These are phyloP conservation scores for Suillus subalutaceus DNA, from an alignment of 768 basidiomycete genomes.

Conservation along the genomic window DNA sequence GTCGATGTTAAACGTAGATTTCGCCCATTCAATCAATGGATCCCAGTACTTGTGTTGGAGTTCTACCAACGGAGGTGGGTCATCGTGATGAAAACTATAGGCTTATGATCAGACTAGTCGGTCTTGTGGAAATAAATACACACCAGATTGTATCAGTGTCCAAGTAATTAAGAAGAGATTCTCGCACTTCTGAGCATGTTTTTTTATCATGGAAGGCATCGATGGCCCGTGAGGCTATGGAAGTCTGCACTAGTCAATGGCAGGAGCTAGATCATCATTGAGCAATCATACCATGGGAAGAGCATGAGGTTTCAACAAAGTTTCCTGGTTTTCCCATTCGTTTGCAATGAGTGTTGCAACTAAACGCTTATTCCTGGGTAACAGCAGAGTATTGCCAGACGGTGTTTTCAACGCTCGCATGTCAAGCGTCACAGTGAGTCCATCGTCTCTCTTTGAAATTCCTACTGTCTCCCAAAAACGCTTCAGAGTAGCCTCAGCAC, in stretches of 20 bases:
- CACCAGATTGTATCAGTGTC: conserved; percentile 96
- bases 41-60: conserved; percentile 88
- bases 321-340: conserved; percentile 96
- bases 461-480: conserved; percentile 96
- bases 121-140: conserved; percentile 17
- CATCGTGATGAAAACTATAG: conserved; percentile 78
- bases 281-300: conserved; percentile 75
- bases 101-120: conserved; percentile 9
- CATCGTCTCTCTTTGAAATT: conserved; percentile 59
- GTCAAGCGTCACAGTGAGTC: conserved; percentile 74
- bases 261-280: conserved; percentile 5
- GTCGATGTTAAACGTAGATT: conserved; percentile 64
- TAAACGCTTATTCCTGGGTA: conserved; percentile 72
- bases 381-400: conserved; percentile 68
- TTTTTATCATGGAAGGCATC: conserved; percentile 68
- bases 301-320: conserved; percentile 83
- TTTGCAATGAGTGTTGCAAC: conserved; percentile 86
- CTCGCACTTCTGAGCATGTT: conserved; percentile 63
- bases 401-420: conserved; percentile 88
- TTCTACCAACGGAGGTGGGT: conserved; percentile 72
- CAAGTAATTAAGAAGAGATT: conserved; percentile 77
- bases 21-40: conserved; percentile 82
- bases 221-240: conserved; percentile 85
- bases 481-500: conserved; percentile 83
- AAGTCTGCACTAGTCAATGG: conserved; percentile 62